These are phyloP conservation scores for Heritiera littoralis DNA, from an alignment of 345 rosid species.

Conservation along the genomic window DNA sequence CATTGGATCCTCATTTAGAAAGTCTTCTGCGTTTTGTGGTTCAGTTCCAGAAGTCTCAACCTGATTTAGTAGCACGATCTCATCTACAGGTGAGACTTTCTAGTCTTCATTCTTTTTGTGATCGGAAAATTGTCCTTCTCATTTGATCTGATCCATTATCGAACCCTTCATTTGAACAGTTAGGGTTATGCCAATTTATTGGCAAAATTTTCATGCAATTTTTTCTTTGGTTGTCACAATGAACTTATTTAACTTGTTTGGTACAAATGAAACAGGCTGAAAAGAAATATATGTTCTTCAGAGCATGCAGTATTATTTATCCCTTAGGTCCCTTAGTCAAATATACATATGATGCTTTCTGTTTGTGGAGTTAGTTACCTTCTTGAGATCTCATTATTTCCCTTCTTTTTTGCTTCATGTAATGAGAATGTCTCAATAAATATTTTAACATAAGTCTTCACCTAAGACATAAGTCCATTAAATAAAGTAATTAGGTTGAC, in stretches of 20 bases:
- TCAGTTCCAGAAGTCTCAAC: constrained; percentile 84
- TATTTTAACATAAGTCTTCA: neutral
- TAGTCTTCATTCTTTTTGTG: neutral
- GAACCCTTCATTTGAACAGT: neutral
- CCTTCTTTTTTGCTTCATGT: neutral
- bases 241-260: neutral
- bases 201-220: neutral
- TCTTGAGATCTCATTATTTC: neutral
- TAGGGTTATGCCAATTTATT: neutral
- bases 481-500: neutral
- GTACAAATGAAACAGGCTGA: neutral
- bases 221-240: neutral
- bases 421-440: neutral
- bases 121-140: neutral
- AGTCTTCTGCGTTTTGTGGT: constrained; percentile 67
- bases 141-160: neutral
- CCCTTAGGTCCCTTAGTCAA: neutral
- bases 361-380: neutral
- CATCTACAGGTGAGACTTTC: constrained; percentile 79
- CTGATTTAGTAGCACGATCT: constrained; percentile 92
- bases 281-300: constrained; percentile 6
- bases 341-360: neutral
- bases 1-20: constrained; percentile 72
- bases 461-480: neutral
- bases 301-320: neutral